Conservation (phyloP, 1,284 basidiomycete genomes). For the Ustilago esculenta region DNA sequence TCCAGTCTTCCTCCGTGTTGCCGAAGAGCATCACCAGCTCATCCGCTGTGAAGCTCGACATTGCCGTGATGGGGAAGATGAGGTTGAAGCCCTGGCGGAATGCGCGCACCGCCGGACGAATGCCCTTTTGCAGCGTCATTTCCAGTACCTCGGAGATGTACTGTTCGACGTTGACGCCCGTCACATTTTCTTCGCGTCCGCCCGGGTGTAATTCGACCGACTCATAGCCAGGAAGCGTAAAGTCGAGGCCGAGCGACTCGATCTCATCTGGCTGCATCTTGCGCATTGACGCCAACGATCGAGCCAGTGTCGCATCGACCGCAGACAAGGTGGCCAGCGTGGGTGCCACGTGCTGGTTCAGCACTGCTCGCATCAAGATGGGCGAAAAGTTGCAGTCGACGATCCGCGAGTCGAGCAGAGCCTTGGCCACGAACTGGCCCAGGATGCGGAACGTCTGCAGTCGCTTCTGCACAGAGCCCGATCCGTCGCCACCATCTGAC, state of each 20-base stretch:
- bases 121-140: conserved; percentile 64
- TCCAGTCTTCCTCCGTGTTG: conserved; percentile 80
- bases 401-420: conserved; percentile 94
- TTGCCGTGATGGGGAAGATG: conserved; percentile 89
- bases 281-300: conserved; percentile 82
- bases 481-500: neutral
- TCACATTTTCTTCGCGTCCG: conserved; percentile 81
- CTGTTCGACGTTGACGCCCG: conserved; percentile 84
- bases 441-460: conserved; percentile 87
- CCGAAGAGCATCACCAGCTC: conserved; percentile 94
- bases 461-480: conserved; percentile 31
- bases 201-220: conserved; percentile 88
- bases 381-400: conserved; percentile 95
- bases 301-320: conserved; percentile 84
- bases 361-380: conserved; percentile 85
- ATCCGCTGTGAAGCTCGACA: conserved; percentile 90
- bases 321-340: conserved; percentile 78
- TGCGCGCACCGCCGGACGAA: conserved; percentile 56
- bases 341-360: conserved; percentile 84
- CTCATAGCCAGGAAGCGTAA: conserved; percentile 89
- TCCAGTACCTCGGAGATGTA: conserved; percentile 76
- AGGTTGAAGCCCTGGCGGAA: conserved; percentile 71
- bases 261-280: conserved; percentile 73
- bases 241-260: conserved; percentile 89
- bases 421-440: conserved; percentile 97